These are phyloP conservation scores for Diaporthe sp. DNA, from an alignment of 2,329 filamentous ascomycete genomes.

Conservation along the genomic window DNA sequence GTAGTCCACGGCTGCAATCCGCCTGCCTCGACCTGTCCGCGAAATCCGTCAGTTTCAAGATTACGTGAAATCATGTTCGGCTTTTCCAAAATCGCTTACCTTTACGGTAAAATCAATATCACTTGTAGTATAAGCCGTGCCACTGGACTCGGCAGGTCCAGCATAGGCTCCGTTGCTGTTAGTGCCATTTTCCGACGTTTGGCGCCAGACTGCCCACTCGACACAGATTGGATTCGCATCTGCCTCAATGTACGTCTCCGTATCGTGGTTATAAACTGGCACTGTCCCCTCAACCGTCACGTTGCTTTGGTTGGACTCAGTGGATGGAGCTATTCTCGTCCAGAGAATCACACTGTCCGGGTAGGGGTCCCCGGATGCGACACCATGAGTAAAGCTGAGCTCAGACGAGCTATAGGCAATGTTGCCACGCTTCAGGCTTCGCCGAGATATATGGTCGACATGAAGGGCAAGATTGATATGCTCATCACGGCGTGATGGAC, in stretches of 20 bases:
- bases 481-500: slow-evolving; percentile 64
- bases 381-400: slow-evolving; percentile 72
- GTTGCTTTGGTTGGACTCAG: slow-evolving; percentile 61
- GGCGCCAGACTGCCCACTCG: slow-evolving; percentile 67
- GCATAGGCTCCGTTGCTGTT: slow-evolving; percentile 56
- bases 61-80: not conserved
- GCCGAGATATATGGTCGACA: slow-evolving; percentile 69
- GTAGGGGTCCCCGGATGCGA: slow-evolving; percentile 61
- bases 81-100: slow-evolving; percentile 51
- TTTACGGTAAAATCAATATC: slow-evolving; percentile 84
- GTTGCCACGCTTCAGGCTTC: slow-evolving; percentile 55
- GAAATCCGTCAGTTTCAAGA: not conserved
- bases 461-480: slow-evolving; percentile 71
- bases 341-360: slow-evolving; percentile 69
- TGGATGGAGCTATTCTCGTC: slow-evolving; percentile 57
- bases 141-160: slow-evolving; percentile 62
- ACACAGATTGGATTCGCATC: slow-evolving; percentile 77
- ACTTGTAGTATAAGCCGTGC: slow-evolving; percentile 76
- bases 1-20: slow-evolving; percentile 73
- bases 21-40: slow-evolving; percentile 71
- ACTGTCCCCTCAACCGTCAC: slow-evolving; percentile 55
- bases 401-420: slow-evolving; percentile 58
- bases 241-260: slow-evolving; percentile 57
- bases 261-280: slow-evolving; percentile 58
- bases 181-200: not conserved